These are phyloP conservation scores for Ramaria sp. DNA, from an alignment of 768 basidiomycete species.

Conservation along the genomic window DNA sequence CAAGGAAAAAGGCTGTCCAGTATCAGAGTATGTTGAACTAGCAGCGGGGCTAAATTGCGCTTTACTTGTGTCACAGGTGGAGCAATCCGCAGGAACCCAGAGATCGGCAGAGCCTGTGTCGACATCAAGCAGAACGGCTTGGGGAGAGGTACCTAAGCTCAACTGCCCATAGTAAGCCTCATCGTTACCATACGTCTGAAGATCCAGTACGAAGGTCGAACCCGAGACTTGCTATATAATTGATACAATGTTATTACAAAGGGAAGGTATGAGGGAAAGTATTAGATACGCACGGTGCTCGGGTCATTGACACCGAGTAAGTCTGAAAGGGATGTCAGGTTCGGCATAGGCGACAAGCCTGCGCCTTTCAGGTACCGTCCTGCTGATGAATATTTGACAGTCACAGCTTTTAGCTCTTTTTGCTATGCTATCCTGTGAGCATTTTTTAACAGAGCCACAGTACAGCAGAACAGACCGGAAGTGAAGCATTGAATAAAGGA, in stretches of 20 bases:
- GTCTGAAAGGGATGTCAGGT: not conserved
- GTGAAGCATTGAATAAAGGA: not conserved
- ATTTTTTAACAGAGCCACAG: not conserved
- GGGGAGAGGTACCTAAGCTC: constrained; percentile 42
- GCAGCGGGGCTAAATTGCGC: constrained; percentile 25
- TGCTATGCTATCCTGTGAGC: constrained; percentile 13
- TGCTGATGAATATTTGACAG: constrained; percentile 23
- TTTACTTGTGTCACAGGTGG: constrained; percentile 22
- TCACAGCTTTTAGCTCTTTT: constrained; percentile 17
- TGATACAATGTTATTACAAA: not conserved
- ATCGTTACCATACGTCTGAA: constrained; percentile 20
- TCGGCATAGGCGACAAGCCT: constrained; percentile 13
- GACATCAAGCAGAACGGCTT: constrained; percentile 43
- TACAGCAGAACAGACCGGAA: not conserved
- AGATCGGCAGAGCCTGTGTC: constrained; percentile 63
- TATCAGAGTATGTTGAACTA: constrained; percentile 33
- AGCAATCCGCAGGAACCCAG: constrained; percentile 40
- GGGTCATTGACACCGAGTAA: constrained; percentile 15
- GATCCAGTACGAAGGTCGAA: constrained; percentile 14
- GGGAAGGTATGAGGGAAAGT: not conserved
- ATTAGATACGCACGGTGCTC: constrained; percentile 9
- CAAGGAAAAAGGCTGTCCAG: constrained; percentile 24
- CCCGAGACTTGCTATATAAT: constrained; percentile 5
- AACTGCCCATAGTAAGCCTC: constrained; percentile 38
- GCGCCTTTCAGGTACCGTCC: constrained; percentile 20